Evolutionary conservation across 129 eudicot genomes (phyloP), one percentile per base, ranked within the genome.

Genomic region (Chrysanthemum makinoi): DNA sequence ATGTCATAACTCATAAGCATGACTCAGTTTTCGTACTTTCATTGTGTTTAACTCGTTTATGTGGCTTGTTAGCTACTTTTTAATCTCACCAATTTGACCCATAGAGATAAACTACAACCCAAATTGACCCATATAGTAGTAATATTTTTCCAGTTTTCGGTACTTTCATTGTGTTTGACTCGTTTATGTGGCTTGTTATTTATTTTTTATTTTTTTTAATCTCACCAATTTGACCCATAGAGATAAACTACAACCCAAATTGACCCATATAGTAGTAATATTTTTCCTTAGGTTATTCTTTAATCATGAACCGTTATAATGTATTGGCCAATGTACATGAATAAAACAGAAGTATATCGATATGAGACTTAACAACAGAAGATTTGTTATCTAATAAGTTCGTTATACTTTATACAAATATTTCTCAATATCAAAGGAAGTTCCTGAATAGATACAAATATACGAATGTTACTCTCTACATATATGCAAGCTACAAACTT

Each of bases 301-400:
- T 72, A 24, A 47, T 46, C 46, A 14, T 6, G 75, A 19, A 60
- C 68, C 19, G 52, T 0, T 43, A 65, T 35, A 16, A 26, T 18
- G 22, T 62, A 49, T 26, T 30, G 19, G 50, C 62, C 24, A 46
- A 14, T 1, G 55, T 51, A 17, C 18, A 33, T 28, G 20, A 48
- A 64, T n/a, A 50, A 64, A 54, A 59, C 68, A 67, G 55, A 57
- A 28, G 64, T 59, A 10, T 46, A 43, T 19, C 62, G 7, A 39
- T 39, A 53, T 7, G 66, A 77, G 22, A 65, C 17, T 78, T 57
- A 71, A 71, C 8, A 78, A 78, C 77, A 64, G 58, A 62, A 72
- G 65, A 70, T 22, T 44, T 47, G 50, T 55, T 63, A 52, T 18
- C 1, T 5, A 56, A 57, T 50, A 57, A 66, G 72, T 54, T 20